These are phyloP conservation scores for Rhizoclosmatium sp. DNA, from an alignment of 192 early-diverging fungal genomes.

Conservation along the genomic window DNA sequence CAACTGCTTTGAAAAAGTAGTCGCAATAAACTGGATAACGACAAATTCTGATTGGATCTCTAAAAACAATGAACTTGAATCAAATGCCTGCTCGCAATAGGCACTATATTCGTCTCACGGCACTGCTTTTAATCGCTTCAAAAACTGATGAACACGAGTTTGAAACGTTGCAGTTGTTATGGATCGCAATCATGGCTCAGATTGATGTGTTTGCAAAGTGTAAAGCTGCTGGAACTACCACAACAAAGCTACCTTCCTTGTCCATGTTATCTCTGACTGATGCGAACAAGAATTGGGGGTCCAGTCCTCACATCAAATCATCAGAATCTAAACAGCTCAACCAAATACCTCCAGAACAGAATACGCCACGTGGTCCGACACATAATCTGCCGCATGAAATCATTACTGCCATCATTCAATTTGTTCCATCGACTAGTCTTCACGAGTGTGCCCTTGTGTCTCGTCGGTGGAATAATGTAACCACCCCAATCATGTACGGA, in stretches of 20 bases:
- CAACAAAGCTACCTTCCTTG: background rate
- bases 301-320: background rate
- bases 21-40: background rate
- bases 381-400: slow-evolving; percentile 22
- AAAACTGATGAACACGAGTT: background rate
- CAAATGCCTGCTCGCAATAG: too few species aligned
- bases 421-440: background rate
- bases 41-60: background rate
- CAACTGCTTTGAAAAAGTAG: background rate
- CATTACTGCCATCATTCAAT: slow-evolving; percentile 16
- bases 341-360: background rate
- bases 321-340: background rate
- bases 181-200: slow-evolving; percentile 8
- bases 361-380: background rate
- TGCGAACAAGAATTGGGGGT: background rate
- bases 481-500: slow-evolving; percentile 19
- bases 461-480: slow-evolving; percentile 24
- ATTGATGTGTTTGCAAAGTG: background rate
- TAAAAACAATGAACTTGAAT: background rate
- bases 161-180: background rate
- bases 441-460: slow-evolving; percentile 26
- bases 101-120: background rate
- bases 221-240: background rate
- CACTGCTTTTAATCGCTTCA: background rate
- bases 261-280: background rate